Percentiles rank a stretch among this genome's conserved stretches.
Evolutionary conservation across 352 stramenopile species (phyloP).

Genomic region (Globisporangium ultimum): DNA sequence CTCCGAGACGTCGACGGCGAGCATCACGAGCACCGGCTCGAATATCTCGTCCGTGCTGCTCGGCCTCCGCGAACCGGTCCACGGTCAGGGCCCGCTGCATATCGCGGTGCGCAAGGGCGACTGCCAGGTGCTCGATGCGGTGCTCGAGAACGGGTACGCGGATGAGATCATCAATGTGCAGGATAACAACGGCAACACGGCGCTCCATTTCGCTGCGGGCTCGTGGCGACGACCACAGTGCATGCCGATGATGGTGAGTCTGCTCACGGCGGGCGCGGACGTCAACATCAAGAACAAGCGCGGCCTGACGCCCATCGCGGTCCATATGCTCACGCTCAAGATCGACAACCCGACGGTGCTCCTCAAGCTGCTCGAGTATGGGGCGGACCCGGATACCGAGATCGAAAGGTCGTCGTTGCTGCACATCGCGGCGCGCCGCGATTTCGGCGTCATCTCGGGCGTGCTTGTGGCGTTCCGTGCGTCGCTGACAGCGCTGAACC

Average conservation of each 20-base stretch:
- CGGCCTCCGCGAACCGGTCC: conserved; percentile 64
- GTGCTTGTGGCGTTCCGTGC: conserved; percentile 63
- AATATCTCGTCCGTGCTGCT: conserved; percentile 68
- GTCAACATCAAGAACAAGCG: conserved; percentile 56
- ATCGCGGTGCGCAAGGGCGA: conserved; percentile 78
- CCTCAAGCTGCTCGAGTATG: conserved; percentile 61
- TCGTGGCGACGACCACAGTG: conserved; percentile 52
- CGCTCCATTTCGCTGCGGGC: conserved; percentile 72
- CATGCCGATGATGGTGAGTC: conserved; percentile 36
- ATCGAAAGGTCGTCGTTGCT: conserved; percentile 59
- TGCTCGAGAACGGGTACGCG: conserved; percentile 65
- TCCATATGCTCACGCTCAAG: conserved; percentile 80
- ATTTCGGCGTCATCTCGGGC: conserved; percentile 52
- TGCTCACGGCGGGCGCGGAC: conserved; percentile 54
- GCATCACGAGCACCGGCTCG: conserved; percentile 57
- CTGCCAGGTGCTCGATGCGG: conserved; percentile 60
- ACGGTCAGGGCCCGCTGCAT: conserved; percentile 74
- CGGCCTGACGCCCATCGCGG: conserved; percentile 58
- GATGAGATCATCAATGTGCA: conserved; percentile 66
- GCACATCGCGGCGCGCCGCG: conserved; percentile 44
- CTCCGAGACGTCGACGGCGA: conserved; percentile 54
- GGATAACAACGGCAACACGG: conserved; percentile 81
- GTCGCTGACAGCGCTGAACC: conserved; percentile 58
- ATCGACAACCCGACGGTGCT: conserved; percentile 66
- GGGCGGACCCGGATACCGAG: conserved; percentile 56